phyloP scores from a whole-genome alignment of 2,329 filamentous ascomycete species.

The Chaetomium strumarium region DNA sequence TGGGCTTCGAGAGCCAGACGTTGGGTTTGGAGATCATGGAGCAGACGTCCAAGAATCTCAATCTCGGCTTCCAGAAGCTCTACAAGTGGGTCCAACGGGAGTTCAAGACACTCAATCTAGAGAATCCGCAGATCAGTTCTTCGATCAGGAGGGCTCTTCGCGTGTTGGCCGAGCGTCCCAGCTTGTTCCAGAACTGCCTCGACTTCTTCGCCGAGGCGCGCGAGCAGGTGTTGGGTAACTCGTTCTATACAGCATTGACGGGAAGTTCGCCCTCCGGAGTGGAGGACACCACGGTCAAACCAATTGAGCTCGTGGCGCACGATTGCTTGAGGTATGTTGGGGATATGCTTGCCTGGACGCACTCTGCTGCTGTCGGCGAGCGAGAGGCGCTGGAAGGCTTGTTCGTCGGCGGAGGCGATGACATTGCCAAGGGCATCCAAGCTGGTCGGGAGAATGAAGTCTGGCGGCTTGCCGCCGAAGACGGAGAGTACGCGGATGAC shows the following conservation, averaged over 20 bases:
- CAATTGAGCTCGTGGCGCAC: constrained; percentile 89
- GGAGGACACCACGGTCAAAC: constrained; percentile 63
- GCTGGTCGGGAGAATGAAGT: constrained; percentile 76
- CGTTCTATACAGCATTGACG: constrained; percentile 83
- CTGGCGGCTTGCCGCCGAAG: constrained; percentile 64
- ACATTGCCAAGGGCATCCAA: constrained; percentile 76
- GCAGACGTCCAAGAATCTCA: constrained; percentile 77
- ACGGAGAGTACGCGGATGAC: constrained; percentile 44
- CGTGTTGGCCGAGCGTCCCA: constrained; percentile 82
- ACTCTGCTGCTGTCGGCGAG: constrained; percentile 90
- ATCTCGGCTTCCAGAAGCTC: constrained; percentile 88
- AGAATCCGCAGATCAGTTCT: constrained; percentile 86
- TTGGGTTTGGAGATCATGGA: constrained; percentile 89
- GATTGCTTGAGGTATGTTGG: constrained; percentile 88
- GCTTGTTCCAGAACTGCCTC: constrained; percentile 86
- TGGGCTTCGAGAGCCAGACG: constrained; percentile 85
- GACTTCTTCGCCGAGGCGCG: constrained; percentile 89
- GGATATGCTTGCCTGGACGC: constrained; percentile 96
- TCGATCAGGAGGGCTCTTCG: constrained; percentile 78
- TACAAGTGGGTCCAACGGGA: constrained; percentile 94
- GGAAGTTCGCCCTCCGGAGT: constrained; percentile 56
- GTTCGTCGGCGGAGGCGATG: constrained; percentile 85
- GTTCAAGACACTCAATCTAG: constrained; percentile 85
- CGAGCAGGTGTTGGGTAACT: constrained; percentile 78
- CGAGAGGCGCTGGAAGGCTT: constrained; percentile 85